A percentile compares a stretch with the other conserved stretches of the same genome.
phyloP scores from a whole-genome alignment of 352 stramenopile species.

The Pythium biforme region DNA sequence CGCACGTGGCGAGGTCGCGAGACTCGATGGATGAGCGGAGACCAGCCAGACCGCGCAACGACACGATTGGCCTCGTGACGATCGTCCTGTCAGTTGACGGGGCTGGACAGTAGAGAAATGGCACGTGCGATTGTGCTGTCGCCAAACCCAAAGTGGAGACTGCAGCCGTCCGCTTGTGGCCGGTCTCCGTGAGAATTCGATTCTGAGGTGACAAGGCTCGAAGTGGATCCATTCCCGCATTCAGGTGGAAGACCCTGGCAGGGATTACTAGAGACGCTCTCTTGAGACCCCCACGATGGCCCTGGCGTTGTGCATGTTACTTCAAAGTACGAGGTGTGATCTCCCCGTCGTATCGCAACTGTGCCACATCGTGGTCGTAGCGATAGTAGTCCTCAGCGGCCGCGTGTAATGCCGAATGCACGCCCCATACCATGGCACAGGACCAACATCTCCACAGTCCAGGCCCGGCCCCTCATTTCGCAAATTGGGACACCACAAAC shows the following conservation, averaged over 20 bases:
- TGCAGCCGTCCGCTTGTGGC: neutral
- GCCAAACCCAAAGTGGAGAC: neutral
- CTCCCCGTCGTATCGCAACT: neutral
- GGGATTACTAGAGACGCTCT: too few species aligned
- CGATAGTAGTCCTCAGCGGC: neutral
- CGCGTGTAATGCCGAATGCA: constrained; percentile 1
- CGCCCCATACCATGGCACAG: neutral
- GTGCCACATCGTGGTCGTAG: neutral
- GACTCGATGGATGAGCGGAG: neutral
- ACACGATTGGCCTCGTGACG: neutral
- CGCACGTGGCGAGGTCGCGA: neutral
- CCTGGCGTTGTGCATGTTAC: too few species aligned
- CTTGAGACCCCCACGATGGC: too few species aligned
- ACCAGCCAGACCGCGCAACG: neutral
- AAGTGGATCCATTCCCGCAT: neutral
- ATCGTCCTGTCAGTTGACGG: neutral
- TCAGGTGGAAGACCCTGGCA: too few species aligned
- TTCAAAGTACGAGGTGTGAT: too few species aligned
- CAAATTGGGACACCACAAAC: too few species aligned
- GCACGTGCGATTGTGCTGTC: neutral
- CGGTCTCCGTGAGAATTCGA: too few species aligned
- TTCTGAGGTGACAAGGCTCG: neutral
- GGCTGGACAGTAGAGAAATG: neutral
- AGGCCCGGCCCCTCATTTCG: too few species aligned
- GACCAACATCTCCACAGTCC: too few species aligned